Evolutionary conservation across 139 green algal species (phyloP).

Genomic region (Trebouxia sp.): DNA sequence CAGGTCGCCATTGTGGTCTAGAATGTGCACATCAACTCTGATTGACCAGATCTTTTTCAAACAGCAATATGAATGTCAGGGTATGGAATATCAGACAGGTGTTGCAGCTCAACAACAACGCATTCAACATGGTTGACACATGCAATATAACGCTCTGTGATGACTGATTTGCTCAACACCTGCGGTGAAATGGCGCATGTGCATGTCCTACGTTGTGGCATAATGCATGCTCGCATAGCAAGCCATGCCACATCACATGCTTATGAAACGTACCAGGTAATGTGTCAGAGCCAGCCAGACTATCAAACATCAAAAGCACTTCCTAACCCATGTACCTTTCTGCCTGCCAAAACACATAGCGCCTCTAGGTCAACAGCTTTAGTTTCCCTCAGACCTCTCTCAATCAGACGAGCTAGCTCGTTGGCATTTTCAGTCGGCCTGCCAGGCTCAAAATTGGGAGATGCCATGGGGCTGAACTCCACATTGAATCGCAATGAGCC

Average conservation of each 20-base stretch:
- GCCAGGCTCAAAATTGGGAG: constrained; percentile 66
- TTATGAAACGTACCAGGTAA: too few relatives aligned
- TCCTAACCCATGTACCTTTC: constrained; percentile 47
- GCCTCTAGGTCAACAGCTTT: constrained; percentile 86
- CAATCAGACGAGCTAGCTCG: constrained; percentile 76
- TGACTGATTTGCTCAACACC: too few relatives aligned
- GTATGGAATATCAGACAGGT: too few relatives aligned
- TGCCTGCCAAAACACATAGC: constrained; percentile 82
- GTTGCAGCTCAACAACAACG: too few relatives aligned
- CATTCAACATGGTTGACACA: too few relatives aligned
- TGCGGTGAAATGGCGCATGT: too few relatives aligned
- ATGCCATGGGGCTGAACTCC: constrained; percentile 80
- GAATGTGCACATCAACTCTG: constrained; percentile 72
- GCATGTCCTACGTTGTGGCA: too few relatives aligned
- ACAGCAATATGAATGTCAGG: too few relatives aligned
- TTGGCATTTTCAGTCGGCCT: constrained; percentile 58
- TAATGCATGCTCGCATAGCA: too few relatives aligned
- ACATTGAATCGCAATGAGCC: constrained; percentile 81
- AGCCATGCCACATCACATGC: too few relatives aligned
- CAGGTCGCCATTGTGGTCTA: constrained; percentile 85
- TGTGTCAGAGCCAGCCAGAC: too few relatives aligned
- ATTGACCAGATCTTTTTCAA: constrained; percentile 84
- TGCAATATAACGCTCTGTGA: too few relatives aligned
- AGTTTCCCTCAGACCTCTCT: constrained; percentile 72
- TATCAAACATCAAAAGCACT: background rate